Base-by-base conservation (phyloP, 129 eudicot species). In the Artemisia tridentata region DNA sequence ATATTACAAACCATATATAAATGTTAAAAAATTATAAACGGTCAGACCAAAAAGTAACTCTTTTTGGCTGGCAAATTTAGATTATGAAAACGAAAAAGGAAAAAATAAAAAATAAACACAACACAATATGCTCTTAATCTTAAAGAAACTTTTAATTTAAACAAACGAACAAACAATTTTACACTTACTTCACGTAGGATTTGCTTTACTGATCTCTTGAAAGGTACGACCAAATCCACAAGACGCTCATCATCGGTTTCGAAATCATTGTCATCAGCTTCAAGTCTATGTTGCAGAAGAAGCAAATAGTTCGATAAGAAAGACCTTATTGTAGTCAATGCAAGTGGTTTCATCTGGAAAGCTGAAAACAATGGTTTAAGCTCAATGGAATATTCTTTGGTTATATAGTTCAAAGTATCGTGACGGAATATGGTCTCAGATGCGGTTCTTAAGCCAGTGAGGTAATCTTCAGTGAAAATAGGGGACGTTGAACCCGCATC, bases 201-300 rank as follows among this genome's bases (percentile, higher is more conserved):
- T 78, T 93, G 97, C 79, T 82, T 90, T 41, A 93, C 84, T 25
- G 99, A 90, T 80, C 84, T 90, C 82, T 90, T 86, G 74, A 93
- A 87, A n/a, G 97, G 99, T 74, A 80, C 81, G 71, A 89, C 89
- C 80, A 90, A 84, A 72, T 93, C 97, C 47, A 87, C 51, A 66
- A 14, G 84, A 7, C 66, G 73, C 14, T 77, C 80, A 43, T 76
- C 80, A 16, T 88, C 91, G 55, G 74, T 72, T 54, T 80, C 72
- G 63, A 89, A 92, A 78, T 85, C 86, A 71, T 89, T 89, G 51
- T 92, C 98, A 45, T 89, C 96, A 41, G 69, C 79, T 43, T 56
- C 78, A 38, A 80, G 41, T 29, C 67, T 82, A 13, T 96, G 34
- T 29, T 29, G 34, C 34, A 89, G 18, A 75, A 89, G 88, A 21